These are phyloP conservation scores for Aphanomyces stellatus DNA, from an alignment of 352 stramenopile genomes.

Conservation along the genomic window DNA sequence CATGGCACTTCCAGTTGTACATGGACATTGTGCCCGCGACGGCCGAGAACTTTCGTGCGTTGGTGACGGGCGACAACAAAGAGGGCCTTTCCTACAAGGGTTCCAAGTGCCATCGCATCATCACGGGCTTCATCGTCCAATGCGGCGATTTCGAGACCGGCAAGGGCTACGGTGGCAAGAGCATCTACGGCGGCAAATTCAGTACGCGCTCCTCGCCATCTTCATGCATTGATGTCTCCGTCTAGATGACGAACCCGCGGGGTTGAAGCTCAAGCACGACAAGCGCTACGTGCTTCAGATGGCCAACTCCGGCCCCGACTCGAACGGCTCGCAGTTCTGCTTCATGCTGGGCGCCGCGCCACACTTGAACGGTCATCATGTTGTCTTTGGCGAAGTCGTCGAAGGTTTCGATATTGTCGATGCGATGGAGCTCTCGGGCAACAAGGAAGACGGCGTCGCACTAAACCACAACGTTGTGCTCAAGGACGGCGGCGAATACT, in stretches of 20 bases:
- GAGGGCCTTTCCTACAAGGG: constrained; percentile 85
- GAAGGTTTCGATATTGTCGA: constrained; percentile 77
- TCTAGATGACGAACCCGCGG: constrained; percentile 18
- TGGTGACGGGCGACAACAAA: constrained; percentile 97
- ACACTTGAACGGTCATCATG: constrained; percentile 75
- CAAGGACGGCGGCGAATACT: constrained; percentile 58
- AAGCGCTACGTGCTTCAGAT: constrained; percentile 89
- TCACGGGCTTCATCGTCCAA: constrained; percentile 98
- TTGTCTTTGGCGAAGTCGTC: constrained; percentile 80
- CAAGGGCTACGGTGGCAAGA: constrained; percentile 92
- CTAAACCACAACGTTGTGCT: constrained; percentile 71
- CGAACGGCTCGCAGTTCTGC: constrained; percentile 99
- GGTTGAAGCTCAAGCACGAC: constrained; percentile 65
- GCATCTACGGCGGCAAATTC: constrained; percentile 97
- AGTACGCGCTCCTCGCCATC: constrained; percentile 20
- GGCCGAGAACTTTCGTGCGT: constrained; percentile 96
- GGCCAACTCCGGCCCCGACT: constrained; percentile 96
- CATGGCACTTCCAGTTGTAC: constrained; percentile 73
- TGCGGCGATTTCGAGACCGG: constrained; percentile 92
- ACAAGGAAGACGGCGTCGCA: constrained; percentile 46
- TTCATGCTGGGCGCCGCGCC: constrained; percentile 86
- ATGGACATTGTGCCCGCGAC: constrained; percentile 96
- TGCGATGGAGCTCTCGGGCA: constrained; percentile 66
- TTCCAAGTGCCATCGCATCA: constrained; percentile 90
- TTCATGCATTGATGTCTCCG: neutral